These are phyloP conservation scores for Umbellularia californica DNA, from an alignment of 164 flowering plant species.

Conservation along the genomic window DNA sequence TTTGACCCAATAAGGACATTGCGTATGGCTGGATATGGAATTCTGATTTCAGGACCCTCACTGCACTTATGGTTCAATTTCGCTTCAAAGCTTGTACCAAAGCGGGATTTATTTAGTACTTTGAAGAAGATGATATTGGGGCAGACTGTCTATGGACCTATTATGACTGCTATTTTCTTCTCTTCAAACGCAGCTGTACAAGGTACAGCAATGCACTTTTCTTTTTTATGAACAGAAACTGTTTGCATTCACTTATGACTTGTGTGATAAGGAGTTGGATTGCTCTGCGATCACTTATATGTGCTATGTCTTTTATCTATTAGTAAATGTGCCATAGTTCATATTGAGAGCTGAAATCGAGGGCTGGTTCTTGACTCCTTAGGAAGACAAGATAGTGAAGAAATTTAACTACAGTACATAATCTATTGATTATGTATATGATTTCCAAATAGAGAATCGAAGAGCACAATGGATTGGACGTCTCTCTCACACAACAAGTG, in stretches of 20 bases:
- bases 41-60: slow-evolving; percentile 78
- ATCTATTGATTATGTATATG: no score
- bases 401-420: no score
- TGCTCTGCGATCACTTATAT: no score
- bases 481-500: no score
- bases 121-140: slow-evolving; percentile 78
- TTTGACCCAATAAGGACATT: slow-evolving; percentile 65
- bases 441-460: no score
- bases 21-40: slow-evolving; percentile 85
- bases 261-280: background rate
- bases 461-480: no score
- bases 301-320: no score
- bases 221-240: background rate
- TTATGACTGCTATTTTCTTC: slow-evolving; percentile 69
- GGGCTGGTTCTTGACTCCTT: no score
- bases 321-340: no score
- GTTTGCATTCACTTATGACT: background rate
- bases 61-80: slow-evolving; percentile 85
- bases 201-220: slow-evolving; percentile 35
- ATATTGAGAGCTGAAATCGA: no score
- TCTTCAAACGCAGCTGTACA: slow-evolving; percentile 67
- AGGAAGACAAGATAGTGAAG: no score
- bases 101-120: slow-evolving; percentile 55
- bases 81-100: slow-evolving; percentile 66
- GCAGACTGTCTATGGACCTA: slow-evolving; percentile 69